Evolutionary conservation across 1,139 yeast genomes (phyloP).

Genomic region (Taphrina deformans): DNA sequence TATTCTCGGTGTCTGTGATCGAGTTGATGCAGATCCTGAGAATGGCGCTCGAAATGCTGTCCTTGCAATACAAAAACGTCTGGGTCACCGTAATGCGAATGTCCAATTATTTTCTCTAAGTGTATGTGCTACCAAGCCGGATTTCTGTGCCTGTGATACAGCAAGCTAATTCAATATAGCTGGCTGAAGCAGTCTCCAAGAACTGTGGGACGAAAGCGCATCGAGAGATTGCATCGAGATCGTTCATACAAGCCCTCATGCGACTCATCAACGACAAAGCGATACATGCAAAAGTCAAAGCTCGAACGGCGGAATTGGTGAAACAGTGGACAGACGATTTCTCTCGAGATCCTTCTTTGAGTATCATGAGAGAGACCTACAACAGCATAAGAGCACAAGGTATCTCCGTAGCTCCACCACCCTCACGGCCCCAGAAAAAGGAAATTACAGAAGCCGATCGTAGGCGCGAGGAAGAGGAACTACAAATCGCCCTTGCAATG

Average conservation of each 20-base stretch:
- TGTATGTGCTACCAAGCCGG: too few species aligned
- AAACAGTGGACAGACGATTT: constrained; percentile 62
- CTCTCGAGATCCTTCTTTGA: constrained; percentile 69
- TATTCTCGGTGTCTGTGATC: constrained; percentile 79
- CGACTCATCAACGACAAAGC: constrained; percentile 57
- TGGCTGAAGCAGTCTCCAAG: constrained; percentile 77
- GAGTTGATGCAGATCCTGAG: constrained; percentile 72
- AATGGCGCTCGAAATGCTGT: constrained; percentile 57
- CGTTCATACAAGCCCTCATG: constrained; percentile 61
- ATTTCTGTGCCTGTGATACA: too few species aligned
- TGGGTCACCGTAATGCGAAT: constrained; percentile 71
- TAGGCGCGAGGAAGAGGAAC: constrained; percentile 71
- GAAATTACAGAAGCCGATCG: constrained; percentile 54
- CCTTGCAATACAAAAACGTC: constrained; percentile 53
- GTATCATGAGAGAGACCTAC: constrained; percentile 66
- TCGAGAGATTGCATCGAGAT: constrained; percentile 72
- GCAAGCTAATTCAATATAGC: constrained; percentile 40
- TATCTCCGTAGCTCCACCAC: constrained; percentile 48
- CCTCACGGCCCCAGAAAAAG: constrained; percentile 64
- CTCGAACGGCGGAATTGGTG: constrained; percentile 64
- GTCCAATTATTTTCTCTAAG: constrained; percentile 72
- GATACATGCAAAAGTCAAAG: constrained; percentile 69
- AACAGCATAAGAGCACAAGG: constrained; percentile 37
- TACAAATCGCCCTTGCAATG: constrained; percentile 72
- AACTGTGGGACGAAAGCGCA: constrained; percentile 89